A percentile compares a stretch with the other conserved stretches of the same genome.
Conservation (phyloP, 768 basidiomycete genomes). For the Tremella yokohamensis region DNA sequence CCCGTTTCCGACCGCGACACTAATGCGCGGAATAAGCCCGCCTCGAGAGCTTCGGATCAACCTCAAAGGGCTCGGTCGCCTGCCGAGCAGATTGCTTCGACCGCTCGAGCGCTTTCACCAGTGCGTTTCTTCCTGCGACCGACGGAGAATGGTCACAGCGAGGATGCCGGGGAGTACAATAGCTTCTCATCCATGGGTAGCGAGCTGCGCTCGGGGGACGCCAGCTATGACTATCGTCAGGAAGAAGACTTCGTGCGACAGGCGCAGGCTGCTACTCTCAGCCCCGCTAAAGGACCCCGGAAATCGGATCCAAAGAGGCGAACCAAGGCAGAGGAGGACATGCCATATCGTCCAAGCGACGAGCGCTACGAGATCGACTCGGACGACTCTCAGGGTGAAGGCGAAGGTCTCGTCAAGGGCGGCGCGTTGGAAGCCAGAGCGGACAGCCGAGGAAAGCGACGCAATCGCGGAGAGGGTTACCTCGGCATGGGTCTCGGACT, state of each 20-base stretch:
- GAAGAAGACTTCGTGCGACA: conserved; percentile 37
- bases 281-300: conserved; percentile 13
- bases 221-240: conserved; percentile 33
- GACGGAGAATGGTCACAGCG: conserved; percentile 24
- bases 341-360: conserved; percentile 43
- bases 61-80: conserved; percentile 32
- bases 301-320: conserved; percentile 20
- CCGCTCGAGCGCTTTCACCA: conserved; percentile 42
- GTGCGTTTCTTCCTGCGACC: conserved; percentile 41
- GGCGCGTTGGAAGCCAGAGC: conserved; percentile 40
- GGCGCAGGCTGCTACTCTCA: conserved; percentile 12
- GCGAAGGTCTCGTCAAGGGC: conserved; percentile 34
- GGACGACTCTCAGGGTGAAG: conserved; percentile 38
- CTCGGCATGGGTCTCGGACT: conserved; percentile 43
- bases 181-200: conserved; percentile 34
- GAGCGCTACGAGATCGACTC: conserved; percentile 30
- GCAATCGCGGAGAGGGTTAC: conserved; percentile 42
- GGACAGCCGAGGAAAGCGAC: conserved; percentile 34
- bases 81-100: conserved; percentile 27
- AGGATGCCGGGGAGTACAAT: conserved; percentile 22
- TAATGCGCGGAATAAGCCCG: conserved; percentile 12
- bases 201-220: conserved; percentile 12
- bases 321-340: conserved; percentile 31
- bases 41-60: conserved; percentile 12
- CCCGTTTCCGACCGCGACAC: conserved; percentile 14